Percentiles rank a stretch among this genome's conserved stretches.
phyloP scores from a whole-genome alignment of 1,284 basidiomycete species.

The Stygiomarasmius scandens region DNA sequence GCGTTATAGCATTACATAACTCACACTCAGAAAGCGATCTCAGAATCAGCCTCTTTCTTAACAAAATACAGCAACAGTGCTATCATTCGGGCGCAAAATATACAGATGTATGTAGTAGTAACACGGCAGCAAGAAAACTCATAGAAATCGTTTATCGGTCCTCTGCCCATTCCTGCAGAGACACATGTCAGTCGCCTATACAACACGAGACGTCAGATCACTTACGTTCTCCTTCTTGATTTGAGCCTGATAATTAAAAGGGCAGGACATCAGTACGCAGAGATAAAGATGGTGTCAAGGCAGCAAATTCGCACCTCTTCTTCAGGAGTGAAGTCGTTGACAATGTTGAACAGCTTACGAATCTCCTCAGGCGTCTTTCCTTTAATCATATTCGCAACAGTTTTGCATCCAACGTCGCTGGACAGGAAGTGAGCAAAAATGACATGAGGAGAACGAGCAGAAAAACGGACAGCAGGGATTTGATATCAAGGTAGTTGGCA shows the following conservation, averaged over 20 bases:
- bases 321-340: slow-evolving; percentile 98
- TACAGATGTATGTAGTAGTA: not conserved
- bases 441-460: slow-evolving; percentile 1
- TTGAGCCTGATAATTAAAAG: slow-evolving; percentile 68
- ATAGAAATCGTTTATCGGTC: slow-evolving; percentile 59
- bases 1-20: not conserved
- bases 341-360: slow-evolving; percentile 95
- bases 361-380: slow-evolving; percentile 97
- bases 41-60: too few species aligned
- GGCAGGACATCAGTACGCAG: slow-evolving; percentile 12
- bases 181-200: slow-evolving; percentile 20
- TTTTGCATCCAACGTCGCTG: slow-evolving; percentile 99
- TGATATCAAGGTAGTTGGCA: slow-evolving; percentile 99
- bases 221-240: slow-evolving; percentile 99
- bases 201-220: slow-evolving; percentile 20
- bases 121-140: not conserved
- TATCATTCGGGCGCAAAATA: too few species aligned
- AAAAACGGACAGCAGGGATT: slow-evolving; percentile 85
- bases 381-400: slow-evolving; percentile 99
- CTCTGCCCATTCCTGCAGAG: slow-evolving; percentile 82
- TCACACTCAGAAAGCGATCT: too few species aligned
- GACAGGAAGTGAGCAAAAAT: slow-evolving; percentile 1
- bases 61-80: too few species aligned
- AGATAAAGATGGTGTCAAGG: slow-evolving; percentile 6
- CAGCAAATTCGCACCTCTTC: slow-evolving; percentile 74